These are phyloP conservation scores for Quercus lobata DNA, from an alignment of 331 rosid species.

Conservation along the genomic window DNA sequence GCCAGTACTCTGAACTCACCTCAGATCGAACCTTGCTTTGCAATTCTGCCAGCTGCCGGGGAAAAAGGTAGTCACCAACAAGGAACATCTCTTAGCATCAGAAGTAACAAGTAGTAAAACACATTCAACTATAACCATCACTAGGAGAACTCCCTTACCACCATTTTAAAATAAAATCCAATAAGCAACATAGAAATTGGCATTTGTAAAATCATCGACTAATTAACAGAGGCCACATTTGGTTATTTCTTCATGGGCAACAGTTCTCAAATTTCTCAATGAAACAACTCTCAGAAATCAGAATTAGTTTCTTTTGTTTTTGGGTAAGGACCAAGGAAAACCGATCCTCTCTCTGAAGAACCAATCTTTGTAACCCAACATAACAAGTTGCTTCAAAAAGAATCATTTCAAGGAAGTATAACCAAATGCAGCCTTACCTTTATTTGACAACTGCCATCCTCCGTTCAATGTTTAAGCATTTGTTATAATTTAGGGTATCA, in stretches of 20 bases:
- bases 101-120: conserved; percentile 17
- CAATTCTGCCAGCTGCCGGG: conserved; percentile 81
- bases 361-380: background rate
- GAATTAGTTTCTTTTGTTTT: conserved; percentile 10
- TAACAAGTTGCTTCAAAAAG: background rate
- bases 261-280: conserved; percentile 1
- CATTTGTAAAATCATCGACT: background rate
- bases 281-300: background rate
- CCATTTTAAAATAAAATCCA: conserved; percentile 4
- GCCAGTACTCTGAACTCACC: conserved; percentile 91
- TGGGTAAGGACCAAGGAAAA: background rate
- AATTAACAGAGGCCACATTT: background rate
- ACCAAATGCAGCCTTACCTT: conserved; percentile 1
- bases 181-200: conserved; percentile 2
- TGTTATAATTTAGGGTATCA: conserved; percentile 27
- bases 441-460: conserved; percentile 3
- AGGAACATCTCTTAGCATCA: conserved; percentile 61
- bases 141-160: conserved; percentile 16
- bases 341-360: background rate
- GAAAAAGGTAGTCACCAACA: conserved; percentile 52
- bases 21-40: conserved; percentile 79
- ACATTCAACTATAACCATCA: conserved; percentile 13
- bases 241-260: conserved; percentile 2
- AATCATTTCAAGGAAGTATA: background rate
- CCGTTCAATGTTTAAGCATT: background rate